Evolutionary conservation across 495 filamentous ascomycete genomes (phyloP), one percentile per base, ranked within the genome.

Genomic region (Cryomyces minteri): DNA sequence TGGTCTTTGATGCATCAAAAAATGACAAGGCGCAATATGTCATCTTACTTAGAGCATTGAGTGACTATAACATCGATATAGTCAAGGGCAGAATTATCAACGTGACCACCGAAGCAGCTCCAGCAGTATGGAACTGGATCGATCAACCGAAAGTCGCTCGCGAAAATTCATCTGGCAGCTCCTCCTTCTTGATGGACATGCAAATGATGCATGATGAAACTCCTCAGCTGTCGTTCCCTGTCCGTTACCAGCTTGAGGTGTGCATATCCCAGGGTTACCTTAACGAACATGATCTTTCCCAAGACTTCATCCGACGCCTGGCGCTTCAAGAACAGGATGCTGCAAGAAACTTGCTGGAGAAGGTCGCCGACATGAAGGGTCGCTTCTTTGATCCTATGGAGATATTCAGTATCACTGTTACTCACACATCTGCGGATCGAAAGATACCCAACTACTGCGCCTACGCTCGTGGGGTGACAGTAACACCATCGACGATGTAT

Each of bases 161-260:
- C 18, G 18, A 25, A 25, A 25, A 2, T 25, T 25, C 18, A 25
- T 25, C 1, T 25, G 18, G 18, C 18, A 53, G 46, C 38, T 53
- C 78, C 11, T 86, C 76, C 79, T 53, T 68, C n/a, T 66, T 69
- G 46, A 70, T 84, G 36, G 73, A 78, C 48, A 31, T 67, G 56
- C 40, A 51, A 55, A 18, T 63, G 44, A 48, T 64, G 48, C 43
- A 68, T 54, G 48, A 59, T 42, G 48, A 46, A 25, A 54, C 9
- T 49, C 58, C 40, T 38, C 41, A 50, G 8, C 66, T 98, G 4
- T 65, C 76, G 0, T 95, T 87, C 41, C 57, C 74, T 1, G 74
- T 88, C 2, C 75, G 84, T 6, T 96, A 96, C 54, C 88, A 94
- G 59, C 71, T 98, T 0, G 88, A 96, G 59, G 88, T 84, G 0